Evolutionary conservation across 305 asterid species (phyloP), one percentile per base, ranked within the genome.

Genomic region (Solanum hybrid): DNA sequence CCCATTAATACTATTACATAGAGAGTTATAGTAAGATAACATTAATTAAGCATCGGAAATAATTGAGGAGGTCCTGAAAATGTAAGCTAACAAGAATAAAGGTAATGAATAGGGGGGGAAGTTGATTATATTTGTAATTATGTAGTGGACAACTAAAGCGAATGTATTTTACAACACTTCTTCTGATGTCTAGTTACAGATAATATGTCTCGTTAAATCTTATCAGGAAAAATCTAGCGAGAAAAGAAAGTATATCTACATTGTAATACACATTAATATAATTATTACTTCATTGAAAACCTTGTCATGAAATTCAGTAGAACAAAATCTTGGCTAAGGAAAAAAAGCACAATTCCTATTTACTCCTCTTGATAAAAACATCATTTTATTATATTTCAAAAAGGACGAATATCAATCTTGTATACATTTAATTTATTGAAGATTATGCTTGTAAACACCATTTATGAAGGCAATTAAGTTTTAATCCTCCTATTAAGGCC

Each of bases 401-500:
- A 8, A 22, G 5, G 27, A n/a, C 12, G 12, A 64, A 22, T 60
- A 60, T 20, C 71, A 7, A 60, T 60, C 71, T 7, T 60, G 26
- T 20, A 20, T 20, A 60, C 26, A 20, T 20, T 60, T 3, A 40
- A 40, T 40, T 60, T 60, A 60, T 60, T 20, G 71, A 60, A 60
- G 71, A 60, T 22, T 46, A 16, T 46, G 64, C 64, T 14, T 46
- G 64, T 46, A 46, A 46, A 46, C 64, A 46, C 64, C 64, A 46
- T 46, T 46, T 46, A 46, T 46, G 64, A 46, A 46, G 22, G 64
- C 71, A 20, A 60, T 80, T 80, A 80, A 3, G 40, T 76, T 16
- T 14, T 26, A 13, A 12, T 75, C 90, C 90, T 93, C 86, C 97
- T 90, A 16, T 36, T 31, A 38, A 93, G 89, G 42, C 94, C 98